Conservation (phyloP, 495 filamentous ascomycete species). For the Hypoxylon cercidicola region DNA sequence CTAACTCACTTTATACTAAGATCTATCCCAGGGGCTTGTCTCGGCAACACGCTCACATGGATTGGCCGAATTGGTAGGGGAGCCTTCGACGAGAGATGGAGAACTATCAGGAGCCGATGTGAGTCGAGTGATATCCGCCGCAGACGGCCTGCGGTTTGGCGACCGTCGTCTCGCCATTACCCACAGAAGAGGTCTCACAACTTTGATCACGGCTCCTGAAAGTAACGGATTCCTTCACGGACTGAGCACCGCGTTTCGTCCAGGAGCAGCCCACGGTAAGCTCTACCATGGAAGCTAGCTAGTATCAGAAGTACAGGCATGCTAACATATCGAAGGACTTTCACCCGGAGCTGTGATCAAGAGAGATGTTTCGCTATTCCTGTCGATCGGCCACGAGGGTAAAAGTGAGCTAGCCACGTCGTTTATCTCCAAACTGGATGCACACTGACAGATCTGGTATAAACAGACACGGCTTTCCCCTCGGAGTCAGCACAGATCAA, state of each 20-base stretch:
- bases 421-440: neutral
- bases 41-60: slow-evolving; percentile 4
- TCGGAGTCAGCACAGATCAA: neutral
- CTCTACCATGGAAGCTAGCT: neutral
- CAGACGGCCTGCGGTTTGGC: neutral
- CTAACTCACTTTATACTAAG: neutral
- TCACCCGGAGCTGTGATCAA: neutral
- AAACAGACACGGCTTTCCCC: neutral
- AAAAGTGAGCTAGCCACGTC: slow-evolving; percentile 1
- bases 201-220: neutral
- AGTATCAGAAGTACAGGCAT: neutral
- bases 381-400: slow-evolving; percentile 4
- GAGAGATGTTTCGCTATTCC: slow-evolving; percentile 6
- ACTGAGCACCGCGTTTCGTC: slow-evolving; percentile 3
- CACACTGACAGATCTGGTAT: neutral
- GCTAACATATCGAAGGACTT: neutral
- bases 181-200: slow-evolving; percentile 1
- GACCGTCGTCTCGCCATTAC: neutral
- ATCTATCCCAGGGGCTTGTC: neutral
- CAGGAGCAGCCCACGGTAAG: slow-evolving; percentile 5
- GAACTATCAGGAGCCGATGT: neutral
- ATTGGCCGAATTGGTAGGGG: neutral
- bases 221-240: slow-evolving; percentile 2
- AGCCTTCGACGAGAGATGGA: neutral
- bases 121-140: neutral